Evolutionary conservation across 768 basidiomycete genomes (phyloP).

Genomic region (Pleurotus cornucopiae): DNA sequence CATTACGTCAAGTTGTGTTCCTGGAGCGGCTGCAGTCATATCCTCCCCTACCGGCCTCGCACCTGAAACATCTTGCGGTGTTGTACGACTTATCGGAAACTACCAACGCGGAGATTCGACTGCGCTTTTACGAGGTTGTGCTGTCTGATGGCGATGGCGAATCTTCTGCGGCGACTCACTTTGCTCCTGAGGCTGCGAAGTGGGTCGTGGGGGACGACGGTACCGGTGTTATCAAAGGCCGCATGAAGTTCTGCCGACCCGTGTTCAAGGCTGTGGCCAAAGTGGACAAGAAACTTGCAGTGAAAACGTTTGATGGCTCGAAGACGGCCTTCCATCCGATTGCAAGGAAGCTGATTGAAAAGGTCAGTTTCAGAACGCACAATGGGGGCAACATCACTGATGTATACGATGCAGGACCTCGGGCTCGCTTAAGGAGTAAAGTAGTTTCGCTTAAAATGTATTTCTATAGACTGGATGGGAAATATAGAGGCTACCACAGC

Average conservation of each 20-base stretch:
- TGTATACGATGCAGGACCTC: conserved; percentile 9
- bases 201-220: conserved; percentile 71
- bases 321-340: conserved; percentile 71
- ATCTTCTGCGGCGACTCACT: conserved; percentile 44
- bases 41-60: conserved; percentile 51
- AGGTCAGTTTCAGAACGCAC: conserved; percentile 38
- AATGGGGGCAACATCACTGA: not conserved
- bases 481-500: not conserved
- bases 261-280: conserved; percentile 51
- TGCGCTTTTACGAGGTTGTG: conserved; percentile 74
- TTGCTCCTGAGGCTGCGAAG: conserved; percentile 48
- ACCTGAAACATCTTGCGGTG: conserved; percentile 56
- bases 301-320: conserved; percentile 39
- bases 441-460: not conserved
- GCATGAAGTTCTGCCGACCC: conserved; percentile 85
- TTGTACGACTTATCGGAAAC: conserved; percentile 47
- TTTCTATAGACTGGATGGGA: not conserved
- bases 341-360: conserved; percentile 69
- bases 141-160: conserved; percentile 42
- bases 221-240: conserved; percentile 61
- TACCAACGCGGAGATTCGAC: conserved; percentile 71
- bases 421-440: conserved; percentile 3
- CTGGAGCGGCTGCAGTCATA: conserved; percentile 74
- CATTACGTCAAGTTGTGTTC: conserved; percentile 60
- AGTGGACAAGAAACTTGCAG: conserved; percentile 52